Evolutionary conservation across 1,284 basidiomycete genomes (phyloP).

Genomic region (Nidula niveotomentosa): DNA sequence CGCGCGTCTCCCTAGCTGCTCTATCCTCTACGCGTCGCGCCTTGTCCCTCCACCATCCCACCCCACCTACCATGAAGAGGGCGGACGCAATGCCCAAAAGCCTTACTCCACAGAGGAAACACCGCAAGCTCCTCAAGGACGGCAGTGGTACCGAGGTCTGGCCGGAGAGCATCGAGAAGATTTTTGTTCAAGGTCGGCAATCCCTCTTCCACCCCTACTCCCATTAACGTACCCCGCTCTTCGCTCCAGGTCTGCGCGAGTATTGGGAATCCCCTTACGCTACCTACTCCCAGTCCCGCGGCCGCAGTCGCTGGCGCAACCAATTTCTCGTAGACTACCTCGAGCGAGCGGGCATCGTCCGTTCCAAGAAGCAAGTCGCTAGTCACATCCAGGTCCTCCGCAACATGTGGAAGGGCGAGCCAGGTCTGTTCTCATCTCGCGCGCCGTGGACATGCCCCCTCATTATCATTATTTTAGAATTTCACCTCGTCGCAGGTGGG

Average conservation of each 20-base stretch:
- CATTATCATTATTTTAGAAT: constrained; percentile 25
- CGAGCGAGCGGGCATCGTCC: constrained; percentile 59
- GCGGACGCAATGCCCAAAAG: constrained; percentile 34
- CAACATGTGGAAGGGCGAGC: constrained; percentile 84
- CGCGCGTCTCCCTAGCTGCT: constrained; percentile 17
- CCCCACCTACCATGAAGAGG: constrained; percentile 25
- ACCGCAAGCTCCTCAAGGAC: constrained; percentile 80
- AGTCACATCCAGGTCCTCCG: constrained; percentile 80
- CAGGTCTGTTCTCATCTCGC: constrained; percentile 41
- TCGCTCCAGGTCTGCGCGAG: constrained; percentile 56
- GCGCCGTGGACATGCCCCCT: constrained; percentile 2
- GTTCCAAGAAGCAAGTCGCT: constrained; percentile 81
- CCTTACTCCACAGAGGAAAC: constrained; percentile 77
- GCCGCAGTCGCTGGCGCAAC: constrained; percentile 78
- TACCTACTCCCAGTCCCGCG: constrained; percentile 71
- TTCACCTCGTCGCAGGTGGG: constrained; percentile 69
- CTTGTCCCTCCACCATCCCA: constrained; percentile 22
- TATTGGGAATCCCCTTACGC: constrained; percentile 81
- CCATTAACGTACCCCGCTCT: constrained; percentile 6
- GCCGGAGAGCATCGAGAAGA: constrained; percentile 71
- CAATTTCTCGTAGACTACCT: constrained; percentile 81
- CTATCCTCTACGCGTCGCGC: constrained; percentile 17
- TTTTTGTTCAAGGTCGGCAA: constrained; percentile 69
- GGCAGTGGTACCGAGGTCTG: constrained; percentile 75
- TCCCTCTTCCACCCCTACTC: constrained; percentile 4